Evolutionary conservation across 306 rosid genomes (phyloP).

Genomic region (Acacia crassicarpa): DNA sequence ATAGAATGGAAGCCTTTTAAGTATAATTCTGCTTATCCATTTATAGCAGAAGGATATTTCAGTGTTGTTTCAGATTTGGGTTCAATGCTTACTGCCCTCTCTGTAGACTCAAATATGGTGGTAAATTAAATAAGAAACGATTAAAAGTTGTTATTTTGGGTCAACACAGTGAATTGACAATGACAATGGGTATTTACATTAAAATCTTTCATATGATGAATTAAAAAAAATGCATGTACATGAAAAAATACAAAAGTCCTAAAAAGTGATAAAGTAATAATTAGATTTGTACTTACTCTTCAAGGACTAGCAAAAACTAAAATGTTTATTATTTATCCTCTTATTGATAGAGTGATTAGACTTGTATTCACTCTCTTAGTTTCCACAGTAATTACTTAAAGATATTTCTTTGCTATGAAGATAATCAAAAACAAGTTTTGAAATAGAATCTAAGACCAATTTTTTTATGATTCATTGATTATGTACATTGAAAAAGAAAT

Average conservation of each 20-base stretch:
- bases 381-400: no score
- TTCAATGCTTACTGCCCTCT: neutral
- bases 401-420: no score
- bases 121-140: neutral
- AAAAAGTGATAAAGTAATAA: conserved; percentile 7
- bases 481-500: no score
- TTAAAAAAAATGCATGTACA: neutral
- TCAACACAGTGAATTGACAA: conserved; percentile 3
- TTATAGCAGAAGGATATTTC: neutral
- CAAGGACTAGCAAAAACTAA: no score
- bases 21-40: neutral
- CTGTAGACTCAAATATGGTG: neutral
- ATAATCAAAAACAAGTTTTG: no score
- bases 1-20: neutral
- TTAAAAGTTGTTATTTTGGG: neutral
- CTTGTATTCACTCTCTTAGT: no score
- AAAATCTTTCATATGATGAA: conserved; percentile 5
- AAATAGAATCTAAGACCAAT: no score
- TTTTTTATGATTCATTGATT: no score
- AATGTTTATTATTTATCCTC: no score
- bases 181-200: neutral
- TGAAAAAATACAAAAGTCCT: conserved; percentile 6
- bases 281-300: no score
- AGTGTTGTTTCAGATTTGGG: neutral
- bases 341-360: no score